Base-by-base conservation (phyloP, 2,329 filamentous ascomycete species). In the Cadophora sp. region DNA sequence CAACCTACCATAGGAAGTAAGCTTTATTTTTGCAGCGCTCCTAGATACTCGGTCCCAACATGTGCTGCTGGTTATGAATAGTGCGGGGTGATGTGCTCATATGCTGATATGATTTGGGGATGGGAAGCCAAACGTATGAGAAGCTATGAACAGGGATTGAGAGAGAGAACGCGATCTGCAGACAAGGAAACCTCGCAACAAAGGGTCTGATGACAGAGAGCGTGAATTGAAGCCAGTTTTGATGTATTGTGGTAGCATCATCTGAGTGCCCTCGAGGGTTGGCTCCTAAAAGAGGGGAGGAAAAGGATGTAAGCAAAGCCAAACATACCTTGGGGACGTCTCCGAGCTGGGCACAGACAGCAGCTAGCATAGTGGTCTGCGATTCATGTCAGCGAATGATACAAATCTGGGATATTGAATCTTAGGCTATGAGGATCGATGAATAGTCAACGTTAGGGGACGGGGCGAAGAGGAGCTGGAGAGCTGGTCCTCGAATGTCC, bases 1-100 rank as follows among this genome's bases (percentile, higher is more conserved):
- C 75, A 31, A 82, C 78, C 73, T 75, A 22, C 14, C 9, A 9
- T 29, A 1, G 14, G 4, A 2, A 16, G 22, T 59, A 8, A 59
- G 56, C 56, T n/a, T 9, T 22, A 2, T 43, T 16, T 37, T 37
- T 12, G 34, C 8, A 37, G 14, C 8, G 3, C 7, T 4, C 14
- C 34, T 37, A 11, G 9, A 4, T 37, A 37, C 3, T 9, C 14
- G 8, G 8, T 37, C 14, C 8, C 14, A 37, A 4, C 14, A 9
- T 37, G 34, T 37, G 34, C 9, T 12, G 8, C 34, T 37, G 34
- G 34, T 37, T 12, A 9, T 12, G 7, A 37, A 37, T 37, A 4
- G 14, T 37, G 34, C 7, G 14, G 7, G 34, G 14, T 37, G 34
- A 37, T 37, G 34, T 4, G 14, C 34, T 37, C 8, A 37, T n/a